Base-by-base conservation (phyloP, 1,139 yeast genomes). In the Lizanozyma gosingica region DNA sequence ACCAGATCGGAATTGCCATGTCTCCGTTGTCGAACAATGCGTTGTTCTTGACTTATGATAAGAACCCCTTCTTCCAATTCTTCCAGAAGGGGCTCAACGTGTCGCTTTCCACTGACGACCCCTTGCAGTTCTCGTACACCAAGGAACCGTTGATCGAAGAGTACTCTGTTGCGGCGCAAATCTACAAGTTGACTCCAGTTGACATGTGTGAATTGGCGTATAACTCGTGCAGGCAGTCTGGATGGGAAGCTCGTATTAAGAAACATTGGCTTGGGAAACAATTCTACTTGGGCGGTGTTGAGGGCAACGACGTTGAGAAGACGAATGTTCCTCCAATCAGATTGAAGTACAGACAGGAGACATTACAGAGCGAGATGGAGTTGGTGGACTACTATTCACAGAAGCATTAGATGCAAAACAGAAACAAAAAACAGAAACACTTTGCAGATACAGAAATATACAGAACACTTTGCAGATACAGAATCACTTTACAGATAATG, bases 1-100 rank as follows among this genome's bases (percentile, higher is more conserved):
- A 92, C 55, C 98, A 92, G 61, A 80, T 94, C 55, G 97, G 96
- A 22, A 75, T 94, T 59, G 98, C 98, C n/a, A 92, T 94, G 98
- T 88, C 97, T 4, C 99, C 99, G 37, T 68, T 94, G 50, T 86
- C 96, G 14, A 94, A 94, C 66, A 94, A 94, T 60, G 98, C 98
- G 0, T 71, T 94, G 55, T 94, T 94, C 59, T 72, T 94, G 62
- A 86, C 96, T 1, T 94, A 75, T 83, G 60, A 78, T 82, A 57
- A 78, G 61, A 83, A 83, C 57, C 98, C 98, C 18, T 88, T 92
- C 71, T 81, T 83, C 51, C 72, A 78, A 49, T 94, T 87, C 59
- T 92, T 90, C 72, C 83, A 83, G 57, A 80, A 92, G 55, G 99
- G 99, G 1, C 67, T 92, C 59, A 92, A 90, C 55, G 96, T 92